phyloP scores from a whole-genome alignment of 148 eudicot species.

The Chenopodium album region DNA sequence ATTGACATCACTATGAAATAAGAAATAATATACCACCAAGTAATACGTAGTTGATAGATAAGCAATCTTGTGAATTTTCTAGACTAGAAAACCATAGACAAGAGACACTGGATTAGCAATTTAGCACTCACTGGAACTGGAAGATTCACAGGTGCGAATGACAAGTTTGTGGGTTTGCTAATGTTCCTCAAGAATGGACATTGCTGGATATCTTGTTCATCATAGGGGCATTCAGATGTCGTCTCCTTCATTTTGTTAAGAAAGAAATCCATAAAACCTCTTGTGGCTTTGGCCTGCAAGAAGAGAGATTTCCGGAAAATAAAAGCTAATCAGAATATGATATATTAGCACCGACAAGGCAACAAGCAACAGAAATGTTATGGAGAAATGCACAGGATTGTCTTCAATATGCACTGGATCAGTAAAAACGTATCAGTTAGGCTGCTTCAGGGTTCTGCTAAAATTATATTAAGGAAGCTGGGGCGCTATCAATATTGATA shows the following conservation, averaged over 20 bases:
- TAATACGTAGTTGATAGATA: not conserved
- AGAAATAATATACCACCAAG: not conserved
- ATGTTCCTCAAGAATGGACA: constrained; percentile 86
- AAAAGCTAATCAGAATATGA: not conserved
- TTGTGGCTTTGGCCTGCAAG: not conserved
- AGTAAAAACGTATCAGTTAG: not conserved
- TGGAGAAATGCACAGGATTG: not conserved
- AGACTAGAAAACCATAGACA: not conserved
- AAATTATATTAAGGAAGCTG: not conserved
- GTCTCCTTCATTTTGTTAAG: constrained; percentile 44
- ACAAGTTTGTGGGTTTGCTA: constrained; percentile 57
- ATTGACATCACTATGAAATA: not conserved
- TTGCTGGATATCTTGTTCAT: constrained; percentile 48
- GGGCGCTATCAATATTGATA: not conserved
- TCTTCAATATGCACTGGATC: not conserved
- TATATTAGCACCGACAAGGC: not conserved
- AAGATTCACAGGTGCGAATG: constrained; percentile 46
- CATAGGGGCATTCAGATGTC: constrained; percentile 46
- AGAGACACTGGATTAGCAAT: not conserved
- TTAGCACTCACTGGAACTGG: constrained; percentile 47
- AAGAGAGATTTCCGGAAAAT: not conserved
- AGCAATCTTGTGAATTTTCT: not conserved
- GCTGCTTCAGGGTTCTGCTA: not conserved
- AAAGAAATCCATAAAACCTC: constrained; percentile 48
- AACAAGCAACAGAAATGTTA: not conserved